Percentiles rank a stretch among this genome's conserved stretches.
Evolutionary conservation across 2,329 filamentous ascomycete species (phyloP).

Genomic region (Epichloe sibirici): DNA sequence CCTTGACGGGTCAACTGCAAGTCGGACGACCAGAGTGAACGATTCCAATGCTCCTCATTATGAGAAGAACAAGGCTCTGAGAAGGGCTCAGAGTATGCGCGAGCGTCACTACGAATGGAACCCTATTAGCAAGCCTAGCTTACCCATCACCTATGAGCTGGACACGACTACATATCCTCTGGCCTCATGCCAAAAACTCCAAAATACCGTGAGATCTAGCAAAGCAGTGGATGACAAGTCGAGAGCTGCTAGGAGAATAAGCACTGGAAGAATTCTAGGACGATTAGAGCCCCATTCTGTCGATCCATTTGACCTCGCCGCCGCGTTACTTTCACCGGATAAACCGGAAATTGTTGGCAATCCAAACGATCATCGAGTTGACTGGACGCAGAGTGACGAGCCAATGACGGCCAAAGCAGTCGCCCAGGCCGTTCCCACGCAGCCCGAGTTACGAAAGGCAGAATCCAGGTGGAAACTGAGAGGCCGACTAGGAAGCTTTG

Average conservation of each 20-base stretch:
- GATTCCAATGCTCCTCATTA: slow-evolving; percentile 19
- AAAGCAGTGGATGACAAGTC: slow-evolving; percentile 6
- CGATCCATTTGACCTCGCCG: slow-evolving; percentile 2
- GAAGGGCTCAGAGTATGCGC: slow-evolving; percentile 25
- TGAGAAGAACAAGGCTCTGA: slow-evolving; percentile 24
- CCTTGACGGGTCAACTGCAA: slow-evolving; percentile 18
- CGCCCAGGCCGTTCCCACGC: background rate
- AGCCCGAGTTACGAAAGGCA: slow-evolving; percentile 27
- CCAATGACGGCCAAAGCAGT: slow-evolving; percentile 3
- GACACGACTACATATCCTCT: slow-evolving; percentile 13
- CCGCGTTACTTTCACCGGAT: slow-evolving; percentile 1
- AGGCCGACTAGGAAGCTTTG: slow-evolving; percentile 25
- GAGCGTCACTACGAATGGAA: slow-evolving; percentile 28
- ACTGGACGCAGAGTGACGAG: slow-evolving; percentile 50
- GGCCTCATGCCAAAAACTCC: slow-evolving; percentile 20
- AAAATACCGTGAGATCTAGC: slow-evolving; percentile 12
- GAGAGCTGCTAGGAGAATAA: slow-evolving; percentile 21
- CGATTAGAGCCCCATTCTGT: slow-evolving; percentile 7
- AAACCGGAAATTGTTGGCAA: slow-evolving; percentile 4
- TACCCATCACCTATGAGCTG: slow-evolving; percentile 24
- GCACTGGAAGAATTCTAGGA: slow-evolving; percentile 23
- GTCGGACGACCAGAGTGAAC: slow-evolving; percentile 9
- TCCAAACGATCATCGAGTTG: slow-evolving; percentile 30
- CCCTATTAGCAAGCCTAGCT: slow-evolving; percentile 26
- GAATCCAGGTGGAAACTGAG: slow-evolving; percentile 39